phyloP scores from a whole-genome alignment of 805 yeast genomes.

The Yamadazyma scolyti region DNA sequence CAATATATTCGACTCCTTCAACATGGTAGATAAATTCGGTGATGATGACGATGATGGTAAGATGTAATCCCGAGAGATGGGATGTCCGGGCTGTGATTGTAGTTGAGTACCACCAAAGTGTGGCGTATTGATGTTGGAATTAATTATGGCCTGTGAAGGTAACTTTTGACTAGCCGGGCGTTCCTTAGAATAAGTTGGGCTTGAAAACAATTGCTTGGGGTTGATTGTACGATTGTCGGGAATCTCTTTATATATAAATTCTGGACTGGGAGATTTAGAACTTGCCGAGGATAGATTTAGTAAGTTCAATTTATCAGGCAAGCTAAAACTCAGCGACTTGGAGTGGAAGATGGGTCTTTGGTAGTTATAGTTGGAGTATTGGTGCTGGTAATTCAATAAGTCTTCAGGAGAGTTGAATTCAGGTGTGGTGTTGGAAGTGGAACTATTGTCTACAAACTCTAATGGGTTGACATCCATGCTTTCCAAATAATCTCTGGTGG shows the following conservation, averaged over 20 bases:
- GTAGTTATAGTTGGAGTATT: neutral
- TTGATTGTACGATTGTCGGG: constrained; percentile 25
- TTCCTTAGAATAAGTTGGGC: constrained; percentile 5
- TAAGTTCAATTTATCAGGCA: constrained; percentile 13
- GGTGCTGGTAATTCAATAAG: constrained; percentile 4
- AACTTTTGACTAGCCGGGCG: neutral
- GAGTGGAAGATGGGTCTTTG: constrained; percentile 1
- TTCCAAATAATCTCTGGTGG: constrained; percentile 4
- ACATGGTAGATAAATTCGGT: constrained; percentile 15
- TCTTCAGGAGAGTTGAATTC: constrained; percentile 8
- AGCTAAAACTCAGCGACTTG: constrained; percentile 9
- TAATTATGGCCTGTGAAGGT: neutral
- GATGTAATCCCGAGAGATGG: constrained; percentile 10
- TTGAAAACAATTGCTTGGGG: constrained; percentile 26
- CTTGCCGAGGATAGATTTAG: constrained; percentile 7
- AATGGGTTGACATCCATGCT: neutral
- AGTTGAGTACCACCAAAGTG: too few relatives aligned
- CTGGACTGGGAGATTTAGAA: constrained; percentile 14
- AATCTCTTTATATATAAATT: constrained; percentile 8
- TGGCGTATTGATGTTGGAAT: too few relatives aligned
- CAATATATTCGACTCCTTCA: constrained; percentile 1
- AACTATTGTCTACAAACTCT: too few relatives aligned
- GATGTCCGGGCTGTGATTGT: too few relatives aligned
- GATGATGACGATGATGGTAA: constrained; percentile 15
- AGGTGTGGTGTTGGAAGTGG: constrained; percentile 22